Percentiles rank a stretch among this genome's conserved stretches.
Evolutionary conservation across 805 yeast species (phyloP).

Genomic region (Hanseniaspora vineae): DNA sequence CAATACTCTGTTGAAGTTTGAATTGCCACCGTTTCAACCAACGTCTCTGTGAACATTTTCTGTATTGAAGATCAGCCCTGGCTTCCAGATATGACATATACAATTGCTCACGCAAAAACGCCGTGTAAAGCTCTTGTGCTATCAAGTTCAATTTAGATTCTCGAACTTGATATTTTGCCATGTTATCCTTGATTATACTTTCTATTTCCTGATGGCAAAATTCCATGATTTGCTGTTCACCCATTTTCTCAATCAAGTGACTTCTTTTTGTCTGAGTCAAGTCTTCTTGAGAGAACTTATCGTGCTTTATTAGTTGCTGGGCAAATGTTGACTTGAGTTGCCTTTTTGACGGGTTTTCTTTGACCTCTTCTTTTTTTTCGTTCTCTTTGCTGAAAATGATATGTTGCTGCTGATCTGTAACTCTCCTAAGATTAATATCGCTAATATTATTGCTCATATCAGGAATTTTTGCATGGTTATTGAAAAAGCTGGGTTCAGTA

Average conservation of each 20-base stretch:
- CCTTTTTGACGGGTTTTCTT: not conserved
- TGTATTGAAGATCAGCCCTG: slow-evolving; percentile 32
- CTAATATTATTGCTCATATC: too few species aligned
- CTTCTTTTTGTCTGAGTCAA: slow-evolving; percentile 6
- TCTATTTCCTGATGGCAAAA: slow-evolving; percentile 6
- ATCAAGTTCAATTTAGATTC: slow-evolving; percentile 24
- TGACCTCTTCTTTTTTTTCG: not conserved
- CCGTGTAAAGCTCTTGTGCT: slow-evolving; percentile 39
- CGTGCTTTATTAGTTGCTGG: not conserved
- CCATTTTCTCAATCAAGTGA: slow-evolving; percentile 15
- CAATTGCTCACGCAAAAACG: slow-evolving; percentile 48
- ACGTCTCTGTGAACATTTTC: slow-evolving; percentile 20
- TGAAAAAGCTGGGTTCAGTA: too few species aligned
- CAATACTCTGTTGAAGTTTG: slow-evolving; percentile 16
- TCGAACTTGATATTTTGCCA: slow-evolving; percentile 1
- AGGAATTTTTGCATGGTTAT: too few species aligned
- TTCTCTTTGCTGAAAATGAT: not conserved
- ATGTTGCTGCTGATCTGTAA: too few species aligned
- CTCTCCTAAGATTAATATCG: too few species aligned
- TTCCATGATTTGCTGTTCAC: slow-evolving; percentile 4
- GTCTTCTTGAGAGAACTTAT: not conserved
- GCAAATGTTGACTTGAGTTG: not conserved
- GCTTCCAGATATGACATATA: slow-evolving; percentile 30
- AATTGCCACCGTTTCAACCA: slow-evolving; percentile 23
- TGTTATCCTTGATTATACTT: slow-evolving; percentile 6